These are phyloP conservation scores for Nicotiana obtusifolia DNA, from an alignment of 257 asterid species.

Conservation along the genomic window DNA sequence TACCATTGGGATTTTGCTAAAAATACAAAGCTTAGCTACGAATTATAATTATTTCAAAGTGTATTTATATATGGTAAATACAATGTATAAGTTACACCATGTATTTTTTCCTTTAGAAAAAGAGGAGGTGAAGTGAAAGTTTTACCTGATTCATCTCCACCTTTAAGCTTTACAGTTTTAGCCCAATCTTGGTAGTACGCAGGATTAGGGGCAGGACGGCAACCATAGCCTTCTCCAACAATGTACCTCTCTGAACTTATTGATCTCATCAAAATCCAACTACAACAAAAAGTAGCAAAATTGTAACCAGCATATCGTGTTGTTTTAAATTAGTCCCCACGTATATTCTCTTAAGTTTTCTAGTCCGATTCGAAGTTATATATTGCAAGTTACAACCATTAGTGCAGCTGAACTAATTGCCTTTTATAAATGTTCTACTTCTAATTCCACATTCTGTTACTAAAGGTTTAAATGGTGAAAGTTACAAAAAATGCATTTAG, in stretches of 20 bases:
- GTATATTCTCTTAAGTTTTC: not conserved
- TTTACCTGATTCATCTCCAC: conserved; percentile 5
- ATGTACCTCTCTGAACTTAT: not conserved
- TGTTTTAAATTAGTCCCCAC: not conserved
- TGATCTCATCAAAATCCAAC: not conserved
- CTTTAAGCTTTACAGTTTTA: not conserved
- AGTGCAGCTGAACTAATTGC: not conserved
- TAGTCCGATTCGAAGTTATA: not conserved
- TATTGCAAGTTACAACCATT: not conserved
- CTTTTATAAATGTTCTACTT: not conserved
- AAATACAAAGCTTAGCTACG: too few species aligned
- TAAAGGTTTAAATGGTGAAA: not conserved
- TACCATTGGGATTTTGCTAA: too few species aligned
- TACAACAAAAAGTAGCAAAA: not conserved
- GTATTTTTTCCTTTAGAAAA: not conserved
- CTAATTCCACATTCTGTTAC: not conserved
- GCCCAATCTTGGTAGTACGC: not conserved
- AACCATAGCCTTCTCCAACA: conserved; percentile 7
- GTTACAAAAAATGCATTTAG: not conserved
- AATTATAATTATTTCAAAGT: too few species aligned
- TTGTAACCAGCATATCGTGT: not conserved
- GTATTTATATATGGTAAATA: too few species aligned
- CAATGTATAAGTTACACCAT: too few species aligned
- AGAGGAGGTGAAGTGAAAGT: not conserved
- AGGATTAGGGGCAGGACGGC: not conserved